Evolutionary conservation across 805 yeast genomes (phyloP), one percentile per base, ranked within the genome.

Genomic region (Pichia phayaonensis): DNA sequence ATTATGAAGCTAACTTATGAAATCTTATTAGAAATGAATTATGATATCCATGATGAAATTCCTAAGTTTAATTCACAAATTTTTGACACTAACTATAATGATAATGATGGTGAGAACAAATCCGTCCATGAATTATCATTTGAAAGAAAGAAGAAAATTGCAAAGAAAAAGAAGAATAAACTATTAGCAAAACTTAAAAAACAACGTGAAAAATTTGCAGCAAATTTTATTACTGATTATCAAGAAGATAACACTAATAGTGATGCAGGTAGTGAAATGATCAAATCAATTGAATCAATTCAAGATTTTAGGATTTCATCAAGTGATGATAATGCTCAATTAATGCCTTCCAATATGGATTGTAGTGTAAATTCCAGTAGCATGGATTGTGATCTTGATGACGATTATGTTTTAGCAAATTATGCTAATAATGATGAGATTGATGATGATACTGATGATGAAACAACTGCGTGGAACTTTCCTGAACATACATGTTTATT

Each of bases 401-500:
- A 70, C 38, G 50, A 75, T 49, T 66, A 65, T 11, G 80, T 72
- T 40, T 71, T 71, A 64, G 76, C 70, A 24, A 66, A 61, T 23
- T 62, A 55, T 22, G 70, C 64, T n/a, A 68, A 62, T 21, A 60
- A 56, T 8, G 38, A 46, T 6, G 46, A 38, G 1, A 16, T 21
- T 16, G 40, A 26, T 10, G 39, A 46, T 6, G 46, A 38, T 2
- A 16, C 22, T 16, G 40, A 26, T 10, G 39, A 42, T 13, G 21
- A 68, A 61, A 31, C 34, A 8, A 29, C 15, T 6, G 71, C 74
- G 1, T 85, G 90, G 92, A 70, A 69, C 36, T 87, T 78, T 58
- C 94, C 95, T 0, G 81, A 79, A 29, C 81, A 80, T 29, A 85
- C 81, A 55, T 89, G 96, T 63, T 82, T 89, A 39, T 68, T 89